These are phyloP conservation scores for Acer negundo DNA, from an alignment of 345 rosid genomes.

Conservation along the genomic window DNA sequence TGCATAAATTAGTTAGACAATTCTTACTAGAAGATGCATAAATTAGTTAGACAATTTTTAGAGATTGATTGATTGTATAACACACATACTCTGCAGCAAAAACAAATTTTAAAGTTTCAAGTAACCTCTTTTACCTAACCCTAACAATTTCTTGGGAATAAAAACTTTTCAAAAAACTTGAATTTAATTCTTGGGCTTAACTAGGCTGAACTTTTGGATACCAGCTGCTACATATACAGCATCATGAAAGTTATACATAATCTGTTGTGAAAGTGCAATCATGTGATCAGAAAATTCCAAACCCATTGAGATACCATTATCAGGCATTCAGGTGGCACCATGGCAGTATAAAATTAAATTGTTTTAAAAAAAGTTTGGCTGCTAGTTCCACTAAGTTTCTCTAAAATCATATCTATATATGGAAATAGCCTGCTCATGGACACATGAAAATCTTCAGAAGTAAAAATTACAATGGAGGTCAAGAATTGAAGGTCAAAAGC, in stretches of 20 bases:
- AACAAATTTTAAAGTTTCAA: not conserved
- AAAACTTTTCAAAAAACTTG: not conserved
- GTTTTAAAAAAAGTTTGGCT: not conserved
- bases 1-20: not conserved
- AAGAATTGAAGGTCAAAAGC: not conserved
- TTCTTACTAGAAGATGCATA: not conserved
- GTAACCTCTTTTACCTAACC: not conserved
- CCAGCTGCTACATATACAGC: not conserved
- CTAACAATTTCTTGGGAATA: not conserved
- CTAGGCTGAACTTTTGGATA: not conserved
- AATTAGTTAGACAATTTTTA: not conserved
- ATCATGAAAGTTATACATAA: not conserved
- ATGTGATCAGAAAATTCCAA: not conserved
- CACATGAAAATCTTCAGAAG: not conserved
- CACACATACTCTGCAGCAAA: not conserved
- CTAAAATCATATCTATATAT: not conserved
- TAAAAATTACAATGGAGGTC: not conserved
- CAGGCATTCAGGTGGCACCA: not conserved
- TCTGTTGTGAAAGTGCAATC: not conserved
- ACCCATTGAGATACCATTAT: not conserved
- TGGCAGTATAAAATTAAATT: not conserved
- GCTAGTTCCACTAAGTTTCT: not conserved
- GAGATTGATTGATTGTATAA: not conserved
- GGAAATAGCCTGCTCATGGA: constrained; percentile 4
- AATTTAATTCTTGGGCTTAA: constrained; percentile 11